Conservation (phyloP, 1,284 basidiomycete species). For the Takashimella koratensis region DNA sequence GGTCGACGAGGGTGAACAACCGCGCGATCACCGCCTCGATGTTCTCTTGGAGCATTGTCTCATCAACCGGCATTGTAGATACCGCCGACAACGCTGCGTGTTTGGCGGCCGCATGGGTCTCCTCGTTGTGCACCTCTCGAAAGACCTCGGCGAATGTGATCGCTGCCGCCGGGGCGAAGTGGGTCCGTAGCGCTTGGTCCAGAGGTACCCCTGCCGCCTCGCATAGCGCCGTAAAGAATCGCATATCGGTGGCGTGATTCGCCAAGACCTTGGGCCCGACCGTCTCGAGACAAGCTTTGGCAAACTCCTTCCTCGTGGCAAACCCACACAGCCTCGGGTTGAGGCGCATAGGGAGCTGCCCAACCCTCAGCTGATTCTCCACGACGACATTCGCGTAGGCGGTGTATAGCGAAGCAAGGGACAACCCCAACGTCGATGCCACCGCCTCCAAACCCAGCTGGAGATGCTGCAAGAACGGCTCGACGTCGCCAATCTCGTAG, state of each 20-base stretch:
- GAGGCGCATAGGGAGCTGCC: conserved; percentile 61
- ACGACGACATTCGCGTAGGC: conserved; percentile 71
- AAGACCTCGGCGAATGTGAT: conserved; percentile 11
- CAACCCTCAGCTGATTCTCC: conserved; percentile 28
- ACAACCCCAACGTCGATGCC: conserved; percentile 66
- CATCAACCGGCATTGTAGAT: background rate
- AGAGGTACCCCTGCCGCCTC: conserved; percentile 19
- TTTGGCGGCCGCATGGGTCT: background rate
- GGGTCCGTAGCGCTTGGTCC: conserved; percentile 8
- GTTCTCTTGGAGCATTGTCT: background rate
- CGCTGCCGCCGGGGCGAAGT: conserved; percentile 25
- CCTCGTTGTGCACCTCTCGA: background rate
- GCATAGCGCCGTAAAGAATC: conserved; percentile 25
- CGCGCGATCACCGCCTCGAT: conserved; percentile 22
- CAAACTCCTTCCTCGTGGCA: conserved; percentile 22
- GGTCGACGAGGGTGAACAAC: conserved; percentile 20
- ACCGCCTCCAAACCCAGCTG: conserved; percentile 63
- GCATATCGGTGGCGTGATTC: conserved; percentile 1
- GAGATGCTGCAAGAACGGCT: conserved; percentile 59
- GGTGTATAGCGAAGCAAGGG: conserved; percentile 66
- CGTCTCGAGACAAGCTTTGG: conserved; percentile 16
- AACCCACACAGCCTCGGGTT: conserved; percentile 58
- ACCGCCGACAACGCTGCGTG: background rate
- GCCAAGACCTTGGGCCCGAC: conserved; percentile 22
- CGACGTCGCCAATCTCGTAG: conserved; percentile 62